Evolutionary conservation across 1,284 basidiomycete species (phyloP).

Genomic region (Vanrija sp.): DNA sequence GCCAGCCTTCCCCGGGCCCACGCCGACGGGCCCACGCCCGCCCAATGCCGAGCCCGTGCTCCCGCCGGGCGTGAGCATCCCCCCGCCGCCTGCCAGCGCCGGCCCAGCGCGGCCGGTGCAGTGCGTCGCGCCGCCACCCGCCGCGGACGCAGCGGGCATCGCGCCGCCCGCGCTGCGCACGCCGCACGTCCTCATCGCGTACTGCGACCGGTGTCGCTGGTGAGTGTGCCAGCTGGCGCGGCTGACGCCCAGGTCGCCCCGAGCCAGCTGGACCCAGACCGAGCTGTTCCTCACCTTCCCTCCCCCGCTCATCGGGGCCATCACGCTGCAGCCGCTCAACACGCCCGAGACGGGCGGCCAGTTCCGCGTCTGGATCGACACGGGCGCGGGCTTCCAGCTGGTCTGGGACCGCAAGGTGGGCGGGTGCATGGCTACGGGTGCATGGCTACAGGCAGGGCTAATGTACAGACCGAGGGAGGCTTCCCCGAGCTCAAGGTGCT

Average conservation of each 20-base stretch:
- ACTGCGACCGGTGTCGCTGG: conserved; percentile 66
- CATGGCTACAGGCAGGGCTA: not conserved
- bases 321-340: conserved; percentile 70
- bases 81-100: no score
- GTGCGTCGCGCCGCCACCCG: no score
- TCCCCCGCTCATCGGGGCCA: conserved; percentile 61
- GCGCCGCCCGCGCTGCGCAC: conserved; percentile 57
- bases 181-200: conserved; percentile 62
- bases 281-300: conserved; percentile 86
- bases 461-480: conserved; percentile 72
- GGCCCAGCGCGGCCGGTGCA: no score
- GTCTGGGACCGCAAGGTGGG: conserved; percentile 49
- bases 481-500: conserved; percentile 69
- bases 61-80: no score
- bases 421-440: not conserved
- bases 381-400: conserved; percentile 41
- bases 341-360: conserved; percentile 76
- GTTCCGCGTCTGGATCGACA: conserved; percentile 78
- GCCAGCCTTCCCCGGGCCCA: no score
- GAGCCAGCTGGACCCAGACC: conserved; percentile 82
- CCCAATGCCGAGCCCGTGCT: no score
- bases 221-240: conserved; percentile 60
- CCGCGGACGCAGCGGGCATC: conserved; percentile 46
- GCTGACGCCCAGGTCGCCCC: conserved; percentile 59
- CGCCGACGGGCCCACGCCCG: no score